These are phyloP conservation scores for Tremella fuciformis DNA, from an alignment of 768 basidiomycete genomes.

Conservation along the genomic window DNA sequence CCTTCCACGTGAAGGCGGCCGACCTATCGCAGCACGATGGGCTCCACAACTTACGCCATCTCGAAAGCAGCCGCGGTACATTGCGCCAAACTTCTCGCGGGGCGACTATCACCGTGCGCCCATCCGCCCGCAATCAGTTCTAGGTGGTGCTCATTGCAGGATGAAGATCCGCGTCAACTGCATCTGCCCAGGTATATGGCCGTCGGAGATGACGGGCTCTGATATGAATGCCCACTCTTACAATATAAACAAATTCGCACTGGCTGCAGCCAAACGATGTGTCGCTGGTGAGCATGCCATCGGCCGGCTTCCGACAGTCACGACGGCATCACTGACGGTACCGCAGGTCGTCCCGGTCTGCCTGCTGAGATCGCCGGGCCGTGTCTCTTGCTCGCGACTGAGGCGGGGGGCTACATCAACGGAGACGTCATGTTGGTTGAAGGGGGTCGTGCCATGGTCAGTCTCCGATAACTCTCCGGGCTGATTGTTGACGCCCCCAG, in stretches of 20 bases:
- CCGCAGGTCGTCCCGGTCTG: conserved; percentile 25
- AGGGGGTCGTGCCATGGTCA: conserved; percentile 15
- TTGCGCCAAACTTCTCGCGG: not conserved
- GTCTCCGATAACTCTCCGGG: not conserved
- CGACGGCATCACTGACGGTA: not conserved
- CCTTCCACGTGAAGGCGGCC: too few species aligned
- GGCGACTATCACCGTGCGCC: conserved; percentile 9
- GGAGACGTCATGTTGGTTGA: conserved; percentile 26
- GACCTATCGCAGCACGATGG: conserved; percentile 12
- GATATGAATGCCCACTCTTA: conserved; percentile 12
- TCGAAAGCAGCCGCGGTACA: conserved; percentile 20
- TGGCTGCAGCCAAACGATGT: conserved; percentile 15
- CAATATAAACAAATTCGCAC: conserved; percentile 4
- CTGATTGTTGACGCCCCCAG: not conserved
- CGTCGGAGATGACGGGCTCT: conserved; percentile 32
- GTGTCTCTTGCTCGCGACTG: conserved; percentile 26
- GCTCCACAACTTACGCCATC: conserved; percentile 24
- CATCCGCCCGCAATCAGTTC: conserved; percentile 9
- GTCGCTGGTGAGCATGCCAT: conserved; percentile 8
- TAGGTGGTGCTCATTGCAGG: conserved; percentile 16
- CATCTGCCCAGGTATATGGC: conserved; percentile 39
- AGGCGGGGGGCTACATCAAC: conserved; percentile 34
- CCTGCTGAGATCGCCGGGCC: conserved; percentile 38
- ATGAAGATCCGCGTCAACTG: conserved; percentile 41
- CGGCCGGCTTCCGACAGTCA: not conserved